A percentile compares a stretch with the other conserved stretches of the same genome.
Conservation (phyloP, 1,139 yeast species). For the Magnusiomyces paraingens region DNA sequence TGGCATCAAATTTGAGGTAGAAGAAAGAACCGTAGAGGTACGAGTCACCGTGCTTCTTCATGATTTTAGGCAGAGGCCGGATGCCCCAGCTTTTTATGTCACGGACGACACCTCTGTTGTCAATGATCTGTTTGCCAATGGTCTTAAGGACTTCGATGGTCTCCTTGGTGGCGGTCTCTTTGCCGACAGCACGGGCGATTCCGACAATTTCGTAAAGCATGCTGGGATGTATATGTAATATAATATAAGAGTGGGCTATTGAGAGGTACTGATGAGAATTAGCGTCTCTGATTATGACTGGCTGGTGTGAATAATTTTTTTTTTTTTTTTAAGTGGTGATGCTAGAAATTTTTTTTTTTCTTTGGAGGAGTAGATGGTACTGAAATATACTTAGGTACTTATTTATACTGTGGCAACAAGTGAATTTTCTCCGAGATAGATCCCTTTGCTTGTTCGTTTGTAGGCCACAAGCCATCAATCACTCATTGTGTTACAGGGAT, state of each 20-base stretch:
- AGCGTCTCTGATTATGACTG: neutral
- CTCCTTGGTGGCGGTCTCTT: conserved; percentile 27
- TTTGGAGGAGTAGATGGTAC: too few species aligned
- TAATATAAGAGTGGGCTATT: neutral
- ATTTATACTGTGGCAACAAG: too few species aligned
- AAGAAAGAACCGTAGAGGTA: conserved; percentile 90
- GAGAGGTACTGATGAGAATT: neutral
- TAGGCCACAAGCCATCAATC: too few species aligned
- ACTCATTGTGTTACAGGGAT: too few species aligned
- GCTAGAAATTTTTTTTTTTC: too few species aligned
- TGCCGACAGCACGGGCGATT: conserved; percentile 53
- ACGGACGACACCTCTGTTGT: conserved; percentile 89
- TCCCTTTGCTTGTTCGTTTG: too few species aligned
- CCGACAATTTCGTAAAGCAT: conserved; percentile 93
- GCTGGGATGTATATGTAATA: conserved; percentile 6
- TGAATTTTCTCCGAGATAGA: too few species aligned
- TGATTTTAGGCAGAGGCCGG: conserved; percentile 68
- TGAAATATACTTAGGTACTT: too few species aligned
- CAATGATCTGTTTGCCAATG: conserved; percentile 73
- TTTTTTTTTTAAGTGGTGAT: too few species aligned
- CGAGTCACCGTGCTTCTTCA: conserved; percentile 79
- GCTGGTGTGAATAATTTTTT: too few species aligned
- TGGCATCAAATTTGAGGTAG: conserved; percentile 77
- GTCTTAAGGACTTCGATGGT: conserved; percentile 60
- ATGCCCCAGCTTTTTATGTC: conserved; percentile 75